Evolutionary conservation across 441 rosid genomes (phyloP).

Genomic region (Metrosideros polymorpha): DNA sequence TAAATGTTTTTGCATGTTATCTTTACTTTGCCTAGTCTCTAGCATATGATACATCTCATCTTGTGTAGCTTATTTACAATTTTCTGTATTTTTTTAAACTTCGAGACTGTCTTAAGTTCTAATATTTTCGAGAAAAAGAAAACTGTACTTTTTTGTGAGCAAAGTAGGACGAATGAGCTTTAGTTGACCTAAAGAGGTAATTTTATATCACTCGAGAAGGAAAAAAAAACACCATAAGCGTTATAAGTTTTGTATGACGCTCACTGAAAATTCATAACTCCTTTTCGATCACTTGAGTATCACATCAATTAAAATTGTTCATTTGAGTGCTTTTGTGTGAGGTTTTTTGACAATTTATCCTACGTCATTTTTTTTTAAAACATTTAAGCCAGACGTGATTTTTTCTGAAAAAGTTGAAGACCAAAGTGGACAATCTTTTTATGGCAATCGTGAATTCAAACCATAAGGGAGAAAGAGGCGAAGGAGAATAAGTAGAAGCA

Average conservation of each 20-base stretch:
- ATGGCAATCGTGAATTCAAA: neutral
- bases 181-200: neutral
- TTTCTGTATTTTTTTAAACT: neutral
- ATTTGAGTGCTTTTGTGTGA: neutral
- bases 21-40: neutral
- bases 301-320: neutral
- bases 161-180: neutral
- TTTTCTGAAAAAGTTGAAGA: neutral
- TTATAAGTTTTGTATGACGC: neutral
- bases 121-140: neutral
- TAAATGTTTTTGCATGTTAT: neutral
- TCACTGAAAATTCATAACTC: neutral
- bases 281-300: neutral
- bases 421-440: neutral
- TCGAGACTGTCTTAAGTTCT: neutral
- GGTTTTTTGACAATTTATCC: neutral
- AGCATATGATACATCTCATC: neutral
- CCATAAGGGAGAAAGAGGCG: neutral
- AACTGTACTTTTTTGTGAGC: neutral
- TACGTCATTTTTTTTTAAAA: neutral
- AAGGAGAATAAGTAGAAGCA: neutral
- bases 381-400: neutral
- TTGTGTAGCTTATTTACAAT: neutral
- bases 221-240: neutral
- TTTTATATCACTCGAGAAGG: neutral